Conservation (phyloP, 1,284 basidiomycete species). For the Naganishia albida region DNA sequence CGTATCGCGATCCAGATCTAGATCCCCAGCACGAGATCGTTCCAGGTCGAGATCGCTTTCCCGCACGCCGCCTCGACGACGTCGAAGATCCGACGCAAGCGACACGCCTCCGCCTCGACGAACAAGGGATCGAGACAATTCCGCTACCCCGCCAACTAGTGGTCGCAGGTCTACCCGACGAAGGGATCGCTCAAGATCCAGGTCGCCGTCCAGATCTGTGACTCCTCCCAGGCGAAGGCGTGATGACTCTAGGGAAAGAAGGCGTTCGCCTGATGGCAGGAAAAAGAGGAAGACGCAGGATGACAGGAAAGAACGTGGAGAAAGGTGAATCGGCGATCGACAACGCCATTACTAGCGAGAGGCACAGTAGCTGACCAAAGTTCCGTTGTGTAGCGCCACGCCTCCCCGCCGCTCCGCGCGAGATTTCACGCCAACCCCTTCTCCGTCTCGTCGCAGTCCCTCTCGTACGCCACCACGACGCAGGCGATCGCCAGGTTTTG, state of each 20-base stretch:
- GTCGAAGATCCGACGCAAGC: slow-evolving; percentile 18
- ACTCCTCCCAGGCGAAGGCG: slow-evolving; percentile 9
- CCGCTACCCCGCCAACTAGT: slow-evolving; percentile 7
- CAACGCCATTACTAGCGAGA: background rate
- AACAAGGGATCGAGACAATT: background rate
- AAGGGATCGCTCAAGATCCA: slow-evolving; percentile 13
- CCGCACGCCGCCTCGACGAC: slow-evolving; percentile 21
- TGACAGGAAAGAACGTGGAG: slow-evolving; percentile 1
- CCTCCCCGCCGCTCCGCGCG: slow-evolving; percentile 19
- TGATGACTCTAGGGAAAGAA: slow-evolving; percentile 4
- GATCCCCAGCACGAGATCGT: slow-evolving; percentile 28
- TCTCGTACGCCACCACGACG: slow-evolving; percentile 18
- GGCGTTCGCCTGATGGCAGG: background rate
- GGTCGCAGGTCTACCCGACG: background rate
- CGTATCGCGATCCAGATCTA: slow-evolving; percentile 28
- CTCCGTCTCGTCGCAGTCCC: slow-evolving; percentile 14
- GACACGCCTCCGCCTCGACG: slow-evolving; percentile 11
- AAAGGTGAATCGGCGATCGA: background rate
- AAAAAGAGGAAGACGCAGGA: slow-evolving; percentile 20
- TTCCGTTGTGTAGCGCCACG: background rate
- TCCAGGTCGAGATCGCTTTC: slow-evolving; percentile 23
- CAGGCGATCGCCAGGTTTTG: background rate
- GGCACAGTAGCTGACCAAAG: background rate
- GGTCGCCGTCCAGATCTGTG: slow-evolving; percentile 5
- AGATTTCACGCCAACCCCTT: slow-evolving; percentile 16